Conservation (phyloP, 352 stramenopile genomes). For the Phytophthora hybrid region DNA sequence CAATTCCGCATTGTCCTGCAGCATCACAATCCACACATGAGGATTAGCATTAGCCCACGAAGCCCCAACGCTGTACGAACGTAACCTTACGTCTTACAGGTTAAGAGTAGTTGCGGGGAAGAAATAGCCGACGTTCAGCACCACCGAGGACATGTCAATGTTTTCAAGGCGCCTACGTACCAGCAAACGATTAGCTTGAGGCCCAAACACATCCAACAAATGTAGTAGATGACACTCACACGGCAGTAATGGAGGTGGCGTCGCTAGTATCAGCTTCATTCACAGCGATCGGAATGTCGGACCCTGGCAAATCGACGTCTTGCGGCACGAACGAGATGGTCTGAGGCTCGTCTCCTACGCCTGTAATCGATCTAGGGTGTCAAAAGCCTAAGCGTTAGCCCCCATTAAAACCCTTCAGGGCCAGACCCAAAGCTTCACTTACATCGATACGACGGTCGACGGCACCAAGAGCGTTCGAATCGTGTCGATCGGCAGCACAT, state of each 20-base stretch:
- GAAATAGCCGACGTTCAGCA: conserved; percentile 31
- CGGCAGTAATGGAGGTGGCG: conserved; percentile 27
- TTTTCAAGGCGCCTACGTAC: conserved; percentile 38
- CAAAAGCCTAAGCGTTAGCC: neutral
- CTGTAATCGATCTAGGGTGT: conserved; percentile 26
- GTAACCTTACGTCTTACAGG: conserved; percentile 22
- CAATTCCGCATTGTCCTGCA: conserved; percentile 52
- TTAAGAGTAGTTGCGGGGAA: conserved; percentile 38
- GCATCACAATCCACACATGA: neutral
- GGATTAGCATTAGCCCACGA: neutral
- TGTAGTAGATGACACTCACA: conserved; percentile 24
- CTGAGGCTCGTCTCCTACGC: conserved; percentile 31
- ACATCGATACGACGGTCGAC: conserved; percentile 40
- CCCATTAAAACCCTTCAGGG: neutral
- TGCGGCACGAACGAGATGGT: conserved; percentile 38
- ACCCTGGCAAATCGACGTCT: conserved; percentile 35
- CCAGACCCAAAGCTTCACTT: conserved; percentile 9
- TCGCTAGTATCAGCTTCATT: conserved; percentile 31
- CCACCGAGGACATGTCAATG: conserved; percentile 38
- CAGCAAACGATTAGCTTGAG: conserved; percentile 6
- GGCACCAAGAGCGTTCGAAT: conserved; percentile 51
- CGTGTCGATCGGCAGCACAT: conserved; percentile 43
- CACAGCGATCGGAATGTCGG: conserved; percentile 34
- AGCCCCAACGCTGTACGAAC: neutral
- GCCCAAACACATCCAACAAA: neutral